Base-by-base conservation (phyloP, 2,329 filamentous ascomycete species). In the Botrytis paeoniae region DNA sequence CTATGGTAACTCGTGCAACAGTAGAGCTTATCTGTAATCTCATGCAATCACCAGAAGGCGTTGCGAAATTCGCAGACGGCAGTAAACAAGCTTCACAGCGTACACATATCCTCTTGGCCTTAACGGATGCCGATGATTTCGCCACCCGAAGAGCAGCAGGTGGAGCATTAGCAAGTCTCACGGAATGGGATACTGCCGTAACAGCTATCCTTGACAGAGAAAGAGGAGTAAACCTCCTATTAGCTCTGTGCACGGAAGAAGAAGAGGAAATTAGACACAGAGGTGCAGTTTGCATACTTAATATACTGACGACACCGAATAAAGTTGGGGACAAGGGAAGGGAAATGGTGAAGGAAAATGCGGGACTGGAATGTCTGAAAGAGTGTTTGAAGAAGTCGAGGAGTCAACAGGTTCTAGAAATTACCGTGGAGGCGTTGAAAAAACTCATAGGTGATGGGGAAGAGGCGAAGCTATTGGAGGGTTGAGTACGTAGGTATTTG, bases 11-110 rank as follows among this genome's bases (percentile, higher is more conserved):
- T 72, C 93, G 95, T 69, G 95, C 95, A 0, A 89, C 93, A 0
- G 93, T 93, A 39, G 95, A 99, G 81, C 86, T 99, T 4, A 86
- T 98, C 35, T 99, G 96, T 84, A 99, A 99, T 79, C 86, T 99
- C 25, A 92, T 93, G 80, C 90, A 92, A 73, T 86, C 86, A 1
- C 88, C 90, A 0, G 86, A 90, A 51, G 91, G 91, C 29, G 86
- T 93, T 4, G 85, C 87, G 1, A 86, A 92, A 41, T 95, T 93
- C 77, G 91, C 90, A 0, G 91, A 92, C 73, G 87, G 86, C 18
- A 89, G 87, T 5, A 86, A 87, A 39, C 88, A 91, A 74, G 92
- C 94, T 0, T 88, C 87, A 39, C 90, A 93, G 71, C 87, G 95
- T 0, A 83, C 98, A 60, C 92, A 97, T 79, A 89, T 98, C 57